Base-by-base conservation (phyloP, 805 yeast species). In the Starmera caribaea region DNA sequence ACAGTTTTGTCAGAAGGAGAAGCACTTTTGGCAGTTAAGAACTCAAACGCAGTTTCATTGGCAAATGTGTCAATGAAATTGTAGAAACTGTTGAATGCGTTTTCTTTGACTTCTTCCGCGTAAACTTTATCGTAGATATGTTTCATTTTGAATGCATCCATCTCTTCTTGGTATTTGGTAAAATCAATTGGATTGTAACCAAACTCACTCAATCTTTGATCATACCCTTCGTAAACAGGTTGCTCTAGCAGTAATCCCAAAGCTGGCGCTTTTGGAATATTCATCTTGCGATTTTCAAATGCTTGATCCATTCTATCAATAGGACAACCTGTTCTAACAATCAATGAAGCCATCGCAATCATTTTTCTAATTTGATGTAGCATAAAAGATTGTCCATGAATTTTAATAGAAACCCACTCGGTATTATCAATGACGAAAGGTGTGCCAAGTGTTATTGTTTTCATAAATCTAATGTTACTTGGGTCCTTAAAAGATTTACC, bases 361-460 rank as follows among this genome's bases (percentile, higher is more conserved):
- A 92, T 92, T 58, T 92, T 92, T 58, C 98, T 79, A 55, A 92
- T 92, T 69, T 90, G 98, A 63, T 90, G 97, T 46, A 92, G 71
- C 97, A 92, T 92, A 62, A 92, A 92, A 4, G 96, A 86, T 64
- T 92, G 98, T 8, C 98, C 98, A 59, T 92, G 98, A 48, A 92
- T 86, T 65, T 90, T 89, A 54, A 92, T 81, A 2, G 96, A 85
- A 2, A 86, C 73, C 98, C 98, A 92, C 57, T 92, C 97, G 7
- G 96, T 88, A 36, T 85, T 88, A 54, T 89, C 85, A 48, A 90
- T 89, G 38, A 87, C 81, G 59, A 87, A 85, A 3, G 97, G 97
- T 2, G 85, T 94, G 14, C 88, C 74, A 0, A 87, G 95, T 1
- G 73, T 69, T 37, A 90, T 71, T 15, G 74, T 64, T 53, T 84